phyloP scores from a whole-genome alignment of 2,329 filamentous ascomycete genomes.

The Dichotomopilus funicola region DNA sequence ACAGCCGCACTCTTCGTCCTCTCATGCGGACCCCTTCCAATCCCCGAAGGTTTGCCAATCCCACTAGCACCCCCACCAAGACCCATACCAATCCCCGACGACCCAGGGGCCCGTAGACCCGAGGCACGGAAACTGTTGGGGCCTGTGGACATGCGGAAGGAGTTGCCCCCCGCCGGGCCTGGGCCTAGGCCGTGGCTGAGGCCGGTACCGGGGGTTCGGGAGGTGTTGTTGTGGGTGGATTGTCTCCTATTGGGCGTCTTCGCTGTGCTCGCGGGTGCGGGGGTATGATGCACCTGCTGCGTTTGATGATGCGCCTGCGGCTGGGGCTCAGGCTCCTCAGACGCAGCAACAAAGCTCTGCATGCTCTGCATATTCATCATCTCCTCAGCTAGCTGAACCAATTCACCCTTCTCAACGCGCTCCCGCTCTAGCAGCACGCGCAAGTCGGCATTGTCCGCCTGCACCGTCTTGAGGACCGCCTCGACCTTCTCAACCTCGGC shows the following conservation, averaged over 20 bases:
- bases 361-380: slow-evolving; percentile 60
- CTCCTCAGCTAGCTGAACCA: slow-evolving; percentile 75
- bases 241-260: slow-evolving; percentile 17
- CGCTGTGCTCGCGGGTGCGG: background rate
- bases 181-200: background rate
- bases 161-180: background rate
- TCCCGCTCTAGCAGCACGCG: slow-evolving; percentile 63
- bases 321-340: slow-evolving; percentile 4
- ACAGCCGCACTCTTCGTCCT: slow-evolving; percentile 37
- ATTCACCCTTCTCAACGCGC: slow-evolving; percentile 74
- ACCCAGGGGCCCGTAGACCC: slow-evolving; percentile 52
- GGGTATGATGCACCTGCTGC: slow-evolving; percentile 5
- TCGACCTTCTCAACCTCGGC: slow-evolving; percentile 70
- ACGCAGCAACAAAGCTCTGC: slow-evolving; percentile 32
- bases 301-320: slow-evolving; percentile 4
- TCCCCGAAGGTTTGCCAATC: slow-evolving; percentile 23
- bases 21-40: slow-evolving; percentile 33
- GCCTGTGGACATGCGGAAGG: slow-evolving; percentile 45
- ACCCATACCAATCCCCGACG: too few species aligned
- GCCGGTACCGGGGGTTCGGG: slow-evolving; percentile 3
- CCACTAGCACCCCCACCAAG: slow-evolving; percentile 16
- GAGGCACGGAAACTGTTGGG: slow-evolving; percentile 15
- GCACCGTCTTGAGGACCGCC: slow-evolving; percentile 63
- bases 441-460: slow-evolving; percentile 61
- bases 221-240: slow-evolving; percentile 1